Base-by-base conservation (phyloP, 2,329 filamentous ascomycete species). In the Penicillium glabrum region DNA sequence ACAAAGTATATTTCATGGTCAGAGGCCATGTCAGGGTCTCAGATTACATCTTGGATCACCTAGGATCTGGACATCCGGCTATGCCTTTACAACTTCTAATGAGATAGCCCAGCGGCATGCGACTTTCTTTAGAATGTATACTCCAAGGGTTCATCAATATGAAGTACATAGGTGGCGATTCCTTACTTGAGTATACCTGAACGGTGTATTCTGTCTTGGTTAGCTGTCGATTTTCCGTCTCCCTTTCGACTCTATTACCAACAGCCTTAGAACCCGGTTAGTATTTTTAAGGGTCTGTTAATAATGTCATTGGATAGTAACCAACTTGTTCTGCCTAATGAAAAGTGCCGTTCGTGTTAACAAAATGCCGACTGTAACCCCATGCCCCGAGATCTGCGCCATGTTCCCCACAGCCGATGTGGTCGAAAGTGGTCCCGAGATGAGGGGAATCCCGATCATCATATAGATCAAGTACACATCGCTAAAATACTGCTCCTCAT, bases 361-460 rank as follows among this genome's bases (percentile, higher is more conserved):
- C 54, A 29, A 26, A 46, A 19, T 46, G 43, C 43, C 45, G 45
- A 46, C 45, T 41, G 37, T 10, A 41, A 41, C 39, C 39, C 9
- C 35, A 39, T 19, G 7, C 33, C 14, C 53, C 53, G 53, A 55
- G 46, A 50, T 45, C 46, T 23, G 29, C 33, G 23, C 23, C 23
- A 19, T 19, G 45, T 46, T 46, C 51, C 47, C 58, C 52, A 51
- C 50, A 58, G 41, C 61, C 61, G 61, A 63, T 58, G 61, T 61
- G 61, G 61, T 52, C 60, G 19, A 66, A 67, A 60, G 60, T 65
- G 62, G 64, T 61, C 66, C 65, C 65, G 62, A 68, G 39, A 53
- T 27, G 51, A 47, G 51, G 45, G 54, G 43, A 51, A 44, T 35
- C 4, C 24, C 44, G 27, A 46, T 46, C 23, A 46, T 45, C 43